These are phyloP conservation scores for Trypanosoma grayi DNA, from an alignment of 208 protist genomes.

Conservation along the genomic window DNA sequence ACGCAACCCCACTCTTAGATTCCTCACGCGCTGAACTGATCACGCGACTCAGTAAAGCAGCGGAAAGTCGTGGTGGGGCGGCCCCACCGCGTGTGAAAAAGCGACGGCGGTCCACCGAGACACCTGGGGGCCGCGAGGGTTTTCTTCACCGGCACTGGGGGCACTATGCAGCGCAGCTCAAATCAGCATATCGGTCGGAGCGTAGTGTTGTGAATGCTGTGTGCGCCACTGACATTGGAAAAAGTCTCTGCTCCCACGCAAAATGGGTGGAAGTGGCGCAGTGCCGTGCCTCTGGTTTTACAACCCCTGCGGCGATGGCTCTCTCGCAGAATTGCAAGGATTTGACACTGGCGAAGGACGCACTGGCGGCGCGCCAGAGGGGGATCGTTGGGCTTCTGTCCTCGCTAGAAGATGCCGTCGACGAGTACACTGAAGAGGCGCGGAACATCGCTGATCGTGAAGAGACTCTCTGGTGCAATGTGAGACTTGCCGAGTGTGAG, in stretches of 20 bases:
- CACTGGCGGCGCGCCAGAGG: constrained; percentile 58
- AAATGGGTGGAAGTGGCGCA: constrained; percentile 47
- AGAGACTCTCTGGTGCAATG: constrained; percentile 36
- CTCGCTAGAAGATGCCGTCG: constrained; percentile 35
- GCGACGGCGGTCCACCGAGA: background rate
- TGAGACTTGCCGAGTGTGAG: constrained; percentile 44
- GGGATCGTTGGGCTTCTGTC: constrained; percentile 37
- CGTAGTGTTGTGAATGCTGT: constrained; percentile 27
- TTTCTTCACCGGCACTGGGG: constrained; percentile 6
- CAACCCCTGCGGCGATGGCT: constrained; percentile 9
- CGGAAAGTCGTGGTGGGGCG: background rate
- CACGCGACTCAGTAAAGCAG: background rate
- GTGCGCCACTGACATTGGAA: constrained; percentile 26
- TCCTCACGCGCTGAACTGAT: constrained; percentile 9
- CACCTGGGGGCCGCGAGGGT: background rate
- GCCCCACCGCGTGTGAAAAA: background rate
- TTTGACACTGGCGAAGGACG: constrained; percentile 51
- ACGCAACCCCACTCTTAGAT: background rate
- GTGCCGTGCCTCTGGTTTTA: constrained; percentile 6
- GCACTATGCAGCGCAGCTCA: constrained; percentile 25
- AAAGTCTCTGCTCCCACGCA: constrained; percentile 37
- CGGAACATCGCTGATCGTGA: constrained; percentile 42
- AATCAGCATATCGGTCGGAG: constrained; percentile 21
- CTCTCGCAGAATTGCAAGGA: constrained; percentile 46
- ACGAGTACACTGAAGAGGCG: constrained; percentile 53